Percentiles rank a stretch among this genome's conserved stretches.
phyloP scores from a whole-genome alignment of 2,329 filamentous ascomycete genomes.

The Eutypella sp. region DNA sequence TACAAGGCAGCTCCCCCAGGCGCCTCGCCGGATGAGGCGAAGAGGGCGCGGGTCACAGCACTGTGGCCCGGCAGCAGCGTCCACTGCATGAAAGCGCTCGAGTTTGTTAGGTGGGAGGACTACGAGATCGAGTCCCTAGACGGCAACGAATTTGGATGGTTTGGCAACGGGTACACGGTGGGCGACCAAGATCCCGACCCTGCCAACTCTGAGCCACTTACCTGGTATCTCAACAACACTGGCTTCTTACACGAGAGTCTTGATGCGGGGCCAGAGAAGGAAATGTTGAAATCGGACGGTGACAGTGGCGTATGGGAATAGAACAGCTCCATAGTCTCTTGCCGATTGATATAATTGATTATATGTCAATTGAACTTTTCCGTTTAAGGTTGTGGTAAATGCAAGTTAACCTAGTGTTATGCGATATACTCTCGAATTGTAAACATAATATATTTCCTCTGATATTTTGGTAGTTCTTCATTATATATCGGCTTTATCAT shows the following conservation, averaged over 20 bases:
- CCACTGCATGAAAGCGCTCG: not conserved
- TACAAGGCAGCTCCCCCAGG: not conserved
- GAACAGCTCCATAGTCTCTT: too few species aligned
- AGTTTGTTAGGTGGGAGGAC: not conserved
- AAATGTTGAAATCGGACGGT: not conserved
- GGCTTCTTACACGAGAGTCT: not conserved
- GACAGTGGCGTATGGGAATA: not conserved
- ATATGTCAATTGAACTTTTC: too few species aligned
- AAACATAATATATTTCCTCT: too few species aligned
- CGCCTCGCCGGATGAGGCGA: not conserved
- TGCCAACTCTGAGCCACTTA: not conserved
- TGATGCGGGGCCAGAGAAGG: not conserved
- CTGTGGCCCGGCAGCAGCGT: not conserved
- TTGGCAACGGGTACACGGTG: not conserved
- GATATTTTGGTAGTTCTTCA: too few species aligned
- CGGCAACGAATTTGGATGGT: not conserved
- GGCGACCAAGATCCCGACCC: not conserved
- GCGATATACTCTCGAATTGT: too few species aligned
- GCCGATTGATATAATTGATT: too few species aligned
- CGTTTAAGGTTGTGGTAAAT: too few species aligned
- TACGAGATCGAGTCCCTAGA: not conserved
- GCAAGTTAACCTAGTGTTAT: too few species aligned
- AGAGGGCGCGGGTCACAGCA: not conserved
- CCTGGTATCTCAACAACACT: not conserved
- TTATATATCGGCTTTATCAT: too few species aligned